Base-by-base conservation (phyloP, 2,329 filamentous ascomycete species). In the Aspergillus vadensis region DNA sequence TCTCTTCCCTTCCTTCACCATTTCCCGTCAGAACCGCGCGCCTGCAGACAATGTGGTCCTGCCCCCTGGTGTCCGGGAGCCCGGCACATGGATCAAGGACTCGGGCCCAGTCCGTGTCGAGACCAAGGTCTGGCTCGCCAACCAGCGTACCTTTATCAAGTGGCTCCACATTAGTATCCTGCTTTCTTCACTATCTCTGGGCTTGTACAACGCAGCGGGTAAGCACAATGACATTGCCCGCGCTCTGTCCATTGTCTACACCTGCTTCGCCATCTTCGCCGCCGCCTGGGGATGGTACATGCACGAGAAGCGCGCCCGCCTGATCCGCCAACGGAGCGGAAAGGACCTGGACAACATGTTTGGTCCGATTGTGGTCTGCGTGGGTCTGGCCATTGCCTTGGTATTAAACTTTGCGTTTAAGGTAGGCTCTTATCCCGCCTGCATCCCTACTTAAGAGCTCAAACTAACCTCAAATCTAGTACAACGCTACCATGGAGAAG, bases 91-190 rank as follows among this genome's bases (percentile, higher is more conserved):
- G 88, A 91, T 99, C 82, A 99, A 99, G 81, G 96, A 99, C 77
- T 86, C 90, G 36, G 94, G 95, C 3, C 91, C 92, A 38, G 85
- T 98, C 65, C 90, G 92, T 73, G 92, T 99, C 59, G 95, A 99
- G 80, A 92, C 92, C 63, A 99, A 99, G 79, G 94, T 99, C 30
- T 99, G 95, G 94, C 88, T 99, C 59, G 95, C 95, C 57, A 99
- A 99, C 77, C 94, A 99, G 79, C 89, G 95, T 63, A 99, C 95
- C 0, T 99, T 97, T 74, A 89, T 99, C 77, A 98, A 97, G 77
- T 99, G 95, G 95, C 91, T 98, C 81, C 93, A 98, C 76, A 92
- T 99, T 70, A 89, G 88, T 63, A 87, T 99, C 52, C 83, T 99
- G 14, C 87, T 99, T 23, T 93, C 92, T 39, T 88, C 89, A 21